Evolutionary conservation across 73 alveolate species (phyloP).

Genomic region (Paramecium octaurelia): DNA sequence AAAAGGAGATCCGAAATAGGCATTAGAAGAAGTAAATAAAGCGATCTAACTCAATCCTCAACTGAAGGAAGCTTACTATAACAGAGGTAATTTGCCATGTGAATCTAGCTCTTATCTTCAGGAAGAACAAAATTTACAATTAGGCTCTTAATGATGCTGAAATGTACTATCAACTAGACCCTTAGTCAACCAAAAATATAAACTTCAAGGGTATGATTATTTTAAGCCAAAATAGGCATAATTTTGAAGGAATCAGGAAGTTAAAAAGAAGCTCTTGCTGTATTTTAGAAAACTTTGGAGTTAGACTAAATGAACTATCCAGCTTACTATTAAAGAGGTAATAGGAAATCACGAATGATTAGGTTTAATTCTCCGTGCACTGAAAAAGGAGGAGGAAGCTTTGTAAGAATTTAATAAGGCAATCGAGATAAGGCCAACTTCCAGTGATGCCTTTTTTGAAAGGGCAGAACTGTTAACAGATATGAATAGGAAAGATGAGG

Average conservation of each 20-base stretch:
- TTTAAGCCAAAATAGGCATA: background rate
- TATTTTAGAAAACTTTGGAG: background rate
- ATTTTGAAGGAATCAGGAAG: background rate
- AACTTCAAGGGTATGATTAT: background rate
- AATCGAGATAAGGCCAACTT: background rate
- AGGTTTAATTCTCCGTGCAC: background rate
- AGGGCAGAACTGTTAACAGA: background rate
- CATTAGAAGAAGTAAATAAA: background rate
- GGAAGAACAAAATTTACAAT: background rate
- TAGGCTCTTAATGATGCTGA: background rate
- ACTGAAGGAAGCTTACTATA: background rate
- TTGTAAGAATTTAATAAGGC: background rate
- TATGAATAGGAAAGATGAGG: background rate
- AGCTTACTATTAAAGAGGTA: background rate
- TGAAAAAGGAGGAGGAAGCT: background rate
- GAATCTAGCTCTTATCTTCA: background rate
- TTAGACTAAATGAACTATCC: background rate
- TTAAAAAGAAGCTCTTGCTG: background rate
- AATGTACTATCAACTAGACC: background rate
- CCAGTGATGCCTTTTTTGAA: background rate
- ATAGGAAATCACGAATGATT: background rate
- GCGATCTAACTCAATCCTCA: background rate
- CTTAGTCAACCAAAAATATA: background rate
- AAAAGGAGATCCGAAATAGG: background rate
- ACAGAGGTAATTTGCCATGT: background rate